A percentile compares a stretch with the other conserved stretches of the same genome.
Conservation (phyloP, 1,139 yeast genomes). For the Kodamaea suecica region DNA sequence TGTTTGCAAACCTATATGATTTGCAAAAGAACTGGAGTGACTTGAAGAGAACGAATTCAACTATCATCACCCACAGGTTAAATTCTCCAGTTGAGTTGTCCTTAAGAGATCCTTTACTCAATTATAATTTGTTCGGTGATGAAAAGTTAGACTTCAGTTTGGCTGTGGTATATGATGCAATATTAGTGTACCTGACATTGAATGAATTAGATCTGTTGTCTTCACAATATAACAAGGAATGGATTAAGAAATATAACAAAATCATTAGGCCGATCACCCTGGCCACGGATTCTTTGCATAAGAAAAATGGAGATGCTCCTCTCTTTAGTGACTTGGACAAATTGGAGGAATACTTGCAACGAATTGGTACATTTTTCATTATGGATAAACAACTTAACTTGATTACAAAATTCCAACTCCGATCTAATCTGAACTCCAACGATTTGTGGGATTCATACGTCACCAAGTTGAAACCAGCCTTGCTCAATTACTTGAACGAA, state of each 20-base stretch:
- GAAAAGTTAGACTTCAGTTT: conserved; percentile 51
- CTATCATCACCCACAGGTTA: conserved; percentile 60
- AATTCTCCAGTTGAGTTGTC: conserved; percentile 85
- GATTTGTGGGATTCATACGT: conserved; percentile 77
- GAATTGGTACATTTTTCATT: conserved; percentile 72
- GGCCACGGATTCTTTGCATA: conserved; percentile 15
- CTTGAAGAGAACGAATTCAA: conserved; percentile 27
- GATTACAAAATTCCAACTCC: conserved; percentile 53
- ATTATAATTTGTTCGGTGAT: conserved; percentile 47
- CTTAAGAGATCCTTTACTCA: conserved; percentile 53
- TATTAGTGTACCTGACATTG: conserved; percentile 75
- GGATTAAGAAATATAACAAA: conserved; percentile 69
- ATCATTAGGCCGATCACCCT: conserved; percentile 63
- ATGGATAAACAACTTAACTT: conserved; percentile 66
- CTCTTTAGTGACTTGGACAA: conserved; percentile 25
- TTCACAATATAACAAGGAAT: conserved; percentile 65
- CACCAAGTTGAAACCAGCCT: conserved; percentile 55
- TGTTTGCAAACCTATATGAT: conserved; percentile 52
- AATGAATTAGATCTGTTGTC: conserved; percentile 61
- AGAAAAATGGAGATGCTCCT: conserved; percentile 15
- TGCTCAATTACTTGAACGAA: conserved; percentile 34
- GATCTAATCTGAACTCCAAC: conserved; percentile 57
- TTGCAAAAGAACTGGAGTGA: conserved; percentile 59
- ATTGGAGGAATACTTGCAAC: conserved; percentile 55
- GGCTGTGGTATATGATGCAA: conserved; percentile 74